phyloP scores from a whole-genome alignment of 495 filamentous ascomycete genomes.

The Cercophora newfieldiana region DNA sequence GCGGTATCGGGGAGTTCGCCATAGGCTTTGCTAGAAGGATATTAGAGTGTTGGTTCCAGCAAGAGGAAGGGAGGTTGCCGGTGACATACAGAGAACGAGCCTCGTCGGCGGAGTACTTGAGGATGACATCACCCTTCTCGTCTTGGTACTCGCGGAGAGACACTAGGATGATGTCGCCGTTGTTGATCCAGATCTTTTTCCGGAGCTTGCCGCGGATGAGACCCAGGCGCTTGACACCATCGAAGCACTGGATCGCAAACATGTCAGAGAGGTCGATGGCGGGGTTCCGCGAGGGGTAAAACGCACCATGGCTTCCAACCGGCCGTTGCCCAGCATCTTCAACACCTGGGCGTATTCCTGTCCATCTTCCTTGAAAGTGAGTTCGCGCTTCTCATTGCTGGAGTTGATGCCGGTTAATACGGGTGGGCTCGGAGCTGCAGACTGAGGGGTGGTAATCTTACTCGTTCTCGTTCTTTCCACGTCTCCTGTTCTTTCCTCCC shows the following conservation, averaged over 20 bases:
- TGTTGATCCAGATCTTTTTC: constrained; percentile 99
- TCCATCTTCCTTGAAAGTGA: constrained; percentile 97
- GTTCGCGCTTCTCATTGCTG: constrained; percentile 98
- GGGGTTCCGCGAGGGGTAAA: background rate
- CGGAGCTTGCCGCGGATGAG: constrained; percentile 93
- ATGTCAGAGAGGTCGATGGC: background rate
- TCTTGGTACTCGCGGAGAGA: constrained; percentile 98
- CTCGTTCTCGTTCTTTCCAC: constrained; percentile 98
- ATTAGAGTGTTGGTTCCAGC: constrained; percentile 13
- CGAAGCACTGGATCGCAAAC: constrained; percentile 72
- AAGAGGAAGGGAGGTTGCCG: background rate
- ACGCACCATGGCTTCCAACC: constrained; percentile 71
- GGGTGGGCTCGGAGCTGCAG: background rate
- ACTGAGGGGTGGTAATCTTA: constrained; percentile 23
- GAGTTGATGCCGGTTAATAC: constrained; percentile 11
- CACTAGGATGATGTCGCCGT: constrained; percentile 97
- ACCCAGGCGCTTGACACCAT: constrained; percentile 81
- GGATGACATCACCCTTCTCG: constrained; percentile 97
- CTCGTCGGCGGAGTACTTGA: constrained; percentile 98
- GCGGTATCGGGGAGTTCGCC: constrained; percentile 95
- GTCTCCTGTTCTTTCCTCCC: constrained; percentile 97
- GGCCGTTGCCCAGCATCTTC: constrained; percentile 98
- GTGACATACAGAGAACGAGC: constrained; percentile 68
- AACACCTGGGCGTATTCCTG: constrained; percentile 99
- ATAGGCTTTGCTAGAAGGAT: constrained; percentile 68